Percentiles rank a stretch among this genome's conserved stretches.
phyloP scores from a whole-genome alignment of 257 asterid species.

The Fraxinus excelsior region DNA sequence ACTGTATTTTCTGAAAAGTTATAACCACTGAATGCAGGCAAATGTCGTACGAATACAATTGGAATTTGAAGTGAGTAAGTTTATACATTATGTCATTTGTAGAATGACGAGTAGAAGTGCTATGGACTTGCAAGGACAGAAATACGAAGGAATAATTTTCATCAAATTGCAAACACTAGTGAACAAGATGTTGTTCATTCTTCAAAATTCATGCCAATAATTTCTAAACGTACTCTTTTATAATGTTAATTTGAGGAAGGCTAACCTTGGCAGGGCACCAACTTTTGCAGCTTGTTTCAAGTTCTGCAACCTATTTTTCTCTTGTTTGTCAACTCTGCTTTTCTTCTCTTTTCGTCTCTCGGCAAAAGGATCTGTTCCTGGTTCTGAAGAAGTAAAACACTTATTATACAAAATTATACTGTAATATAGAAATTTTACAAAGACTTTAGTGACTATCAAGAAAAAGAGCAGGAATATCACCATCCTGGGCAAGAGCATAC shows the following conservation, averaged over 20 bases:
- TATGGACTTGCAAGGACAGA: background rate
- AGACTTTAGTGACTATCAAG: background rate
- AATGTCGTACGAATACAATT: background rate
- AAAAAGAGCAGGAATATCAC: constrained; percentile 8
- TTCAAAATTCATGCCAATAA: constrained; percentile 3
- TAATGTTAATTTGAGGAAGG: constrained; percentile 8
- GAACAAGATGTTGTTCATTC: background rate
- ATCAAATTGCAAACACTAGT: background rate
- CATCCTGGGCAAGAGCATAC: background rate
- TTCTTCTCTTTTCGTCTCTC: constrained; percentile 78
- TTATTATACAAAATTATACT: constrained; percentile 14
- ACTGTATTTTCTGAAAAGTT: background rate
- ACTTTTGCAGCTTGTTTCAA: constrained; percentile 81
- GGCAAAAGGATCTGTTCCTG: constrained; percentile 90
- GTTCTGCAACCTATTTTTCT: constrained; percentile 68
- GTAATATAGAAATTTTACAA: constrained; percentile 2
- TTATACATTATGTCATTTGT: background rate
- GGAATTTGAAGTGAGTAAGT: no score
- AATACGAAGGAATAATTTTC: background rate
- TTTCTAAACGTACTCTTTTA: no score
- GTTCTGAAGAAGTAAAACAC: constrained; percentile 43
- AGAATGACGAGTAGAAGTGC: background rate
- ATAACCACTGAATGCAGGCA: background rate
- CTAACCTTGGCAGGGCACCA: constrained; percentile 90
- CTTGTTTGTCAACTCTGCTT: constrained; percentile 77